Percentiles rank a stretch among this genome's conserved stretches.
These are phyloP conservation scores for Acanthamoeba royreba DNA, from an alignment of 208 protist species.

Conservation along the genomic window DNA sequence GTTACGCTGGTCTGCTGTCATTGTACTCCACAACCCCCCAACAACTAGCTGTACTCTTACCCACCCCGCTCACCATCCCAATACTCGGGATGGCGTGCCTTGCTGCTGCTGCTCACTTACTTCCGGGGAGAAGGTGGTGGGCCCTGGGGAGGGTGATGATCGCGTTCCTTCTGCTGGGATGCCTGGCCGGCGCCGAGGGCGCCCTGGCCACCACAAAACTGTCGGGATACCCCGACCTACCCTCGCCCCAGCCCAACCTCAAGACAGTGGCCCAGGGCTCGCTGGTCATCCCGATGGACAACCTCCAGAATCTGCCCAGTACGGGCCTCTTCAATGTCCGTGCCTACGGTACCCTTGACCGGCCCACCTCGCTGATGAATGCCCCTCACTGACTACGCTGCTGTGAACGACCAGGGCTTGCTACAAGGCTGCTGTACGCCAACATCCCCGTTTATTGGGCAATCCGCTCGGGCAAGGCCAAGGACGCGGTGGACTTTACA, in stretches of 20 bases:
- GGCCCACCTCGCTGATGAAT: not conserved
- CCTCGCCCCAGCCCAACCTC: not conserved
- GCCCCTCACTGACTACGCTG: not conserved
- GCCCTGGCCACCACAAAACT: not conserved
- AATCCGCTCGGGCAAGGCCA: not conserved
- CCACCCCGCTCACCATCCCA: too few relatives aligned
- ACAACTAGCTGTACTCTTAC: too few relatives aligned
- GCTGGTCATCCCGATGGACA: not conserved
- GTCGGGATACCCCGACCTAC: not conserved
- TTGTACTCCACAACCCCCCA: too few relatives aligned
- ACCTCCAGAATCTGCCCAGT: not conserved
- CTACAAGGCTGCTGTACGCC: not conserved
- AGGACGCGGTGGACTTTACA: not conserved
- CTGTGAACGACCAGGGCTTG: not conserved
- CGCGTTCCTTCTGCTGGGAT: not conserved
- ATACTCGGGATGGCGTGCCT: too few relatives aligned
- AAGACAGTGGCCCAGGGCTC: not conserved
- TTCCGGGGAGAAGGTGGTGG: not conserved
- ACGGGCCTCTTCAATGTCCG: not conserved
- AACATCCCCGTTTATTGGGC: not conserved
- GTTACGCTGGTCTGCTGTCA: too few relatives aligned
- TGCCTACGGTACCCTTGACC: not conserved
- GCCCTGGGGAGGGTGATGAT: not conserved
- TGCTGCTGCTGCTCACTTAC: too few relatives aligned
- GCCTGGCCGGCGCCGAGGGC: not conserved